Conservation (phyloP, 78 protist genomes). For the Dictyostelium capitatum region DNA sequence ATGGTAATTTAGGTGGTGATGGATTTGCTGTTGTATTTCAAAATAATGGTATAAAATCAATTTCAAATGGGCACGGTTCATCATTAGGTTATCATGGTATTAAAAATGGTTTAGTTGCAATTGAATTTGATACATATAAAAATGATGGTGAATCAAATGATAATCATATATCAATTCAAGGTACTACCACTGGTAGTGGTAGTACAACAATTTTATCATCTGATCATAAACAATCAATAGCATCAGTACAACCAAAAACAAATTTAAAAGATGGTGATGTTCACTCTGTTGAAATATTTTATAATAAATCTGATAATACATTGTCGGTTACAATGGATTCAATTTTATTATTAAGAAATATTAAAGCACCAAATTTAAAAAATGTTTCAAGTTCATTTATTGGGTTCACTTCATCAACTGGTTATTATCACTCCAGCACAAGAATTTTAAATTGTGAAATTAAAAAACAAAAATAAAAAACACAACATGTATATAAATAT, state of each 20-base stretch:
- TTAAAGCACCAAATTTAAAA: not conserved
- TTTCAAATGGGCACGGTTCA: not conserved
- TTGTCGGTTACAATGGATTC: not conserved
- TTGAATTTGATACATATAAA: slow-evolving; percentile 17
- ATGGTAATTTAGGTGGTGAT: slow-evolving; percentile 8
- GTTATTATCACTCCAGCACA: not conserved
- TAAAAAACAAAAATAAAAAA: not conserved
- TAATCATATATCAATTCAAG: slow-evolving; percentile 29
- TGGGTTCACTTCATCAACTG: not conserved
- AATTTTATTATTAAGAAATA: not conserved
- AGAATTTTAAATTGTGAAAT: not conserved
- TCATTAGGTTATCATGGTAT: not conserved
- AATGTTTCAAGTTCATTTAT: not conserved
- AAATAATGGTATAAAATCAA: not conserved
- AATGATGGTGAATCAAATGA: slow-evolving; percentile 9
- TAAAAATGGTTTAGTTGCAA: not conserved
- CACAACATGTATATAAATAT: no score
- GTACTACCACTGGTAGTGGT: not conserved
- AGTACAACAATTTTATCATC: not conserved
- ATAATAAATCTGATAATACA: not conserved
- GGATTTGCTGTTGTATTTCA: slow-evolving; percentile 40
- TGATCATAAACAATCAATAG: not conserved
- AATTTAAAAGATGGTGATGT: not conserved
- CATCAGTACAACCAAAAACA: not conserved
- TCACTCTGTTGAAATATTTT: not conserved